These are phyloP conservation scores for Dactylonectria macrodidyma DNA, from an alignment of 2,329 filamentous ascomycete genomes.

Conservation along the genomic window DNA sequence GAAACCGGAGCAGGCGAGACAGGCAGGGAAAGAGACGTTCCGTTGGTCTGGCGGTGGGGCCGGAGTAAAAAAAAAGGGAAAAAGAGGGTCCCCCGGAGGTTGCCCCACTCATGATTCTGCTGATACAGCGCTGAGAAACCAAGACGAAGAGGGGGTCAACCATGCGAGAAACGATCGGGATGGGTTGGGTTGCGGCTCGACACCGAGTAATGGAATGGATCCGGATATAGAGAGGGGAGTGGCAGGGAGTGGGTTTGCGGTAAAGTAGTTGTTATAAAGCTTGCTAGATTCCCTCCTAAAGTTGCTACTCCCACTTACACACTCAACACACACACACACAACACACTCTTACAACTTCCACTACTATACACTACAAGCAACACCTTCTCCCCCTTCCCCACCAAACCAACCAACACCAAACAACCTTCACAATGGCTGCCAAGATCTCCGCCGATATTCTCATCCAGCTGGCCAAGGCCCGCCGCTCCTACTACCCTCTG, in stretches of 20 bases:
- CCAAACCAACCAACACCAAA: slow-evolving; percentile 27
- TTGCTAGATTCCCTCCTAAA: not conserved
- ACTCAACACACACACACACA: not conserved
- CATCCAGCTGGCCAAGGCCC: slow-evolving; percentile 75
- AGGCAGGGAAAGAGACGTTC: not conserved
- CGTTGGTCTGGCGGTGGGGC: not conserved
- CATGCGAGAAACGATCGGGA: not conserved
- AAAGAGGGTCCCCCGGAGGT: slow-evolving; percentile 2
- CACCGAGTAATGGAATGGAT: not conserved
- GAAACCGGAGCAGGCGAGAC: slow-evolving; percentile 11
- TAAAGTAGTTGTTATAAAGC: slow-evolving; percentile 1
- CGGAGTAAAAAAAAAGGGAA: slow-evolving; percentile 14
- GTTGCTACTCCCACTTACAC: slow-evolving; percentile 1
- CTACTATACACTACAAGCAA: slow-evolving; percentile 12
- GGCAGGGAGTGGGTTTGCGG: not conserved
- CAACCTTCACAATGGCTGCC: slow-evolving; percentile 59
- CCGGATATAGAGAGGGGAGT: not conserved
- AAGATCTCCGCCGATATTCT: slow-evolving; percentile 64
- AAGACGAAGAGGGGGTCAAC: not conserved
- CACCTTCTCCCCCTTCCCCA: slow-evolving; percentile 15
- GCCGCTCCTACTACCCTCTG: slow-evolving; percentile 79
- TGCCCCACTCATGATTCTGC: not conserved
- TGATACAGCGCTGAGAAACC: slow-evolving; percentile 16
- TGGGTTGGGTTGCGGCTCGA: not conserved
- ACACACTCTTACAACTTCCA: slow-evolving; percentile 8